Conservation (phyloP, 768 basidiomycete genomes). For the Mycena albidolilacea region DNA sequence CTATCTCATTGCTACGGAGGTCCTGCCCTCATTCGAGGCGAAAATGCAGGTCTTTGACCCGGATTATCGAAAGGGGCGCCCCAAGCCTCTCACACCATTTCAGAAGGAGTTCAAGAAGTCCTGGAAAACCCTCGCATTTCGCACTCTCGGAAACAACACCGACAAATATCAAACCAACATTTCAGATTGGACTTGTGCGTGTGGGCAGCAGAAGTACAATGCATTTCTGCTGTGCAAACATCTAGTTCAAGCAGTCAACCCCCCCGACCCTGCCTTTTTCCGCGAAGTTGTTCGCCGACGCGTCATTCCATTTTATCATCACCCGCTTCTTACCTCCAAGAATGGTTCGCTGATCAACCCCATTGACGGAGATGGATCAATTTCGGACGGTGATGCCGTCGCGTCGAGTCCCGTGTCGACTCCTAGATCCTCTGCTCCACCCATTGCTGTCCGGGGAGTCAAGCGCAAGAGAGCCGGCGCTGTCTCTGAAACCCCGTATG, state of each 20-base stretch:
- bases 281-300: conserved; percentile 40
- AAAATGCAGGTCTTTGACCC: conserved; percentile 38
- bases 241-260: conserved; percentile 47
- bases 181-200: conserved; percentile 46
- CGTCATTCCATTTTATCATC: conserved; percentile 43
- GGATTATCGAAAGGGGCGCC: conserved; percentile 39
- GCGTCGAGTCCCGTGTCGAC: not conserved
- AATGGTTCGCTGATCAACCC: not conserved
- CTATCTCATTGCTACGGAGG: conserved; percentile 47
- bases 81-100: conserved; percentile 43
- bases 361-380: not conserved
- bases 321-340: conserved; percentile 28
- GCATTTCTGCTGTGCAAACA: conserved; percentile 50
- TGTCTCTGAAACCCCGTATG: not conserved
- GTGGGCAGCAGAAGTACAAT: conserved; percentile 50
- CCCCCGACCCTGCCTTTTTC: conserved; percentile 40
- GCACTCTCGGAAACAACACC: conserved; percentile 22
- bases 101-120: conserved; percentile 46
- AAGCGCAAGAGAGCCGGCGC: not conserved
- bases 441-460: not conserved
- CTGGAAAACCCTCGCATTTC: conserved; percentile 40
- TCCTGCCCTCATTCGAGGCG: conserved; percentile 41
- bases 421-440: not conserved
- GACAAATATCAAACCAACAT: conserved; percentile 42
- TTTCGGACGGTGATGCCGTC: conserved; percentile 3